Conservation (phyloP, 805 yeast genomes). For the Candida stauntonica region DNA sequence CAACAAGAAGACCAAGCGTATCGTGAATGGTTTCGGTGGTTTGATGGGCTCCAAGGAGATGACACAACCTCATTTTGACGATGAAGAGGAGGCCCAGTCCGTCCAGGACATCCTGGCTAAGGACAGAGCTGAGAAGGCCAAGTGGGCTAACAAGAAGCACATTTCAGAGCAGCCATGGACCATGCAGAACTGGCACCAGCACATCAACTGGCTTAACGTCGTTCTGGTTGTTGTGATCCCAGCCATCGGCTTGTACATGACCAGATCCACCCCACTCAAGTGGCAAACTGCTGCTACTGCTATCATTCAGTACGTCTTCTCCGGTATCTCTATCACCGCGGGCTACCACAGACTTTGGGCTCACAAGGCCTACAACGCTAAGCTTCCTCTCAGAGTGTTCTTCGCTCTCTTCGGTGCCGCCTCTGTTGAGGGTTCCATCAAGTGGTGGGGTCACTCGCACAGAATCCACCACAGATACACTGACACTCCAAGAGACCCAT, state of each 20-base stretch:
- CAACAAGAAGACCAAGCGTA: conserved; percentile 62
- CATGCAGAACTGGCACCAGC: conserved; percentile 61
- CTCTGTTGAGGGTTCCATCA: conserved; percentile 78
- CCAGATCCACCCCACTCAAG: conserved; percentile 44
- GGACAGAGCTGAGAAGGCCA: conserved; percentile 38
- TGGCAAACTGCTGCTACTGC: conserved; percentile 29
- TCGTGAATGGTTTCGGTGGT: conserved; percentile 75
- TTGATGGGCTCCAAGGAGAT: conserved; percentile 79
- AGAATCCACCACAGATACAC: conserved; percentile 86
- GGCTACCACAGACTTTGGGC: conserved; percentile 82
- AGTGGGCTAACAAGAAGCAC: conserved; percentile 42
- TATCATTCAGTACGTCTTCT: conserved; percentile 47
- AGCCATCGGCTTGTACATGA: conserved; percentile 43
- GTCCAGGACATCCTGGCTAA: conserved; percentile 42
- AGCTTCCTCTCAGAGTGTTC: conserved; percentile 54
- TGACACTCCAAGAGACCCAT: conserved; percentile 79
- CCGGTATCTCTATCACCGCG: conserved; percentile 77
- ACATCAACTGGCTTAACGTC: conserved; percentile 75
- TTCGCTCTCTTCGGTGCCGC: conserved; percentile 80
- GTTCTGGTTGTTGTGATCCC: conserved; percentile 63
- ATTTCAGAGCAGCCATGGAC: conserved; percentile 83
- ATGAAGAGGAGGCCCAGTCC: conserved; percentile 38
- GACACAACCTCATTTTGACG: conserved; percentile 61
- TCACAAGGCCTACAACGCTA: conserved; percentile 70
- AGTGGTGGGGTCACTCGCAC: conserved; percentile 88